These are phyloP conservation scores for Pilaira anomala DNA, from an alignment of 192 early-diverging fungal species.

Conservation along the genomic window DNA sequence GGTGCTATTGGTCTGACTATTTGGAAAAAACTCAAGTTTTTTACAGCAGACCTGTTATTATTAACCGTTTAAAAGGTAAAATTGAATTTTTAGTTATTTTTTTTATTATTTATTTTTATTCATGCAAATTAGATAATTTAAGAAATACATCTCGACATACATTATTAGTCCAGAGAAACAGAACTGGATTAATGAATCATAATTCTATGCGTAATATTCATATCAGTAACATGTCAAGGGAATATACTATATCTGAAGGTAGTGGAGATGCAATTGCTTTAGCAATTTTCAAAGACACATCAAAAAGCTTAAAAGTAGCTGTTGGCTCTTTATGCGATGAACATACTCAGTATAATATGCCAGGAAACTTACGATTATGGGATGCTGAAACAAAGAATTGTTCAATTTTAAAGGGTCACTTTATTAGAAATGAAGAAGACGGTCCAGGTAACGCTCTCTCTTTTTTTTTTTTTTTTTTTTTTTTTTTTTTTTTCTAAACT, in stretches of 20 bases:
- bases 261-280: constrained; percentile 26
- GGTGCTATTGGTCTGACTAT: constrained; percentile 4
- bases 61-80: constrained; percentile 1
- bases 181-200: no score
- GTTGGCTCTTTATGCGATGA: constrained; percentile 21
- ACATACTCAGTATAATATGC: constrained; percentile 19
- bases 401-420: constrained; percentile 1
- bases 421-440: not conserved
- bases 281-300: constrained; percentile 1
- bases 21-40: not conserved
- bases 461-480: not conserved
- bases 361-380: constrained; percentile 27
- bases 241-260: constrained; percentile 11
- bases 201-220: not conserved
- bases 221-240: constrained; percentile 5
- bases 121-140: not conserved
- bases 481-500: no score
- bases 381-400: not conserved
- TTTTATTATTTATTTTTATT: not conserved
- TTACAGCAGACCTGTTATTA: constrained; percentile 7
- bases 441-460: not conserved
- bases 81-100: not conserved
- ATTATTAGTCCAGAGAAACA: no score
- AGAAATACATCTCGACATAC: no score
- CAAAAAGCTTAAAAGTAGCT: not conserved